Evolutionary conservation across 345 rosid genomes (phyloP).

Genomic region (Rhizophora apiculata): DNA sequence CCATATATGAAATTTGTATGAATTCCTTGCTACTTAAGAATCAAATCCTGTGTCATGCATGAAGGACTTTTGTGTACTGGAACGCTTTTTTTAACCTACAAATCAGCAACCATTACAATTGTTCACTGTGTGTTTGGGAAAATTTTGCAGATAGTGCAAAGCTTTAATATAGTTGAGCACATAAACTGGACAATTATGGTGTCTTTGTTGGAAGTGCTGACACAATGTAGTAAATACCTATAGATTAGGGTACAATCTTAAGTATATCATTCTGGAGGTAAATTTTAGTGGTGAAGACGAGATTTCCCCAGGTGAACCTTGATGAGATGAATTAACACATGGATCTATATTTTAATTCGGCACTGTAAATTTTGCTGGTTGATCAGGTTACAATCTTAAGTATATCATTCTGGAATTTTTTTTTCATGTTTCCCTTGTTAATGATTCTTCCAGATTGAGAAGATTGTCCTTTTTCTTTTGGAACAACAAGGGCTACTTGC

Average conservation of each 20-base stretch:
- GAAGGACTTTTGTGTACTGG: not conserved
- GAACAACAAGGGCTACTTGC: constrained; percentile 94
- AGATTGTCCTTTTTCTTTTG: constrained; percentile 84
- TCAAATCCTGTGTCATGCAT: not conserved
- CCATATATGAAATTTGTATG: not conserved
- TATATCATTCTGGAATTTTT: no score
- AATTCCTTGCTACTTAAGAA: not conserved
- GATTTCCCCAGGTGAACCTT: no score
- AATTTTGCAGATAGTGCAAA: not conserved
- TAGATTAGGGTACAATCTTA: no score
- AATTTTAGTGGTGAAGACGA: no score
- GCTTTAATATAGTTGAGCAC: not conserved
- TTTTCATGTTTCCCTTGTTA: no score
- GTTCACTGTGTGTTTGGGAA: not conserved
- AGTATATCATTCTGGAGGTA: no score
- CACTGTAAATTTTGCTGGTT: no score
- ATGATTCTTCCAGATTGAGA: constrained; percentile 62
- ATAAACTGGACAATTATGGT: not conserved
- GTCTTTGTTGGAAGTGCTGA: not conserved
- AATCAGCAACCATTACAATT: not conserved
- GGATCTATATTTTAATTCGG: no score
- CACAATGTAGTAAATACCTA: no score
- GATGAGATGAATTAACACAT: no score
- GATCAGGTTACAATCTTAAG: no score
- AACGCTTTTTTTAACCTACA: no score